Conservation (phyloP, 768 basidiomycete species). For the Neoboletus subvelutipes region DNA sequence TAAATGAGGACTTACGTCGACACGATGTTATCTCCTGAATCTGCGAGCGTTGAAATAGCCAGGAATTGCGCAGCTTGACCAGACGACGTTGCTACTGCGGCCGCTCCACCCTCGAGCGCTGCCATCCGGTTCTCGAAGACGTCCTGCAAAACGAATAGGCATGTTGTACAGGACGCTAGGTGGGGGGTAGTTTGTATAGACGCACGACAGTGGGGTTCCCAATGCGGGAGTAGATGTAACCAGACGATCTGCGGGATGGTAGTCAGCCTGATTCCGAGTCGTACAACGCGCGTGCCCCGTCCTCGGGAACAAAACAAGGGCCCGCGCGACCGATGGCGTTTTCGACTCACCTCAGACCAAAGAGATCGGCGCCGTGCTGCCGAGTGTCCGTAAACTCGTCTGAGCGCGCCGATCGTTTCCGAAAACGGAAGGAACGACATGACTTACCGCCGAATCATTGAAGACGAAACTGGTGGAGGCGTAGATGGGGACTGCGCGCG, state of each 20-base stretch:
- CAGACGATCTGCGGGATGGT: conserved; percentile 33
- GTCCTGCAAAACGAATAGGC: conserved; percentile 36
- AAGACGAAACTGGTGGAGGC: conserved; percentile 56
- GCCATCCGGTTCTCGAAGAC: conserved; percentile 67
- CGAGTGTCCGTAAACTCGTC: neutral
- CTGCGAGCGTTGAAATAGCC: conserved; percentile 51
- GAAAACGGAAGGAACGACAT: neutral
- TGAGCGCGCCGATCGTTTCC: conserved; percentile 1
- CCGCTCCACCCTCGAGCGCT: conserved; percentile 60
- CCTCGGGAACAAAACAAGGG: neutral
- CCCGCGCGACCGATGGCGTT: neutral
- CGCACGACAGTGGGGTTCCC: conserved; percentile 57
- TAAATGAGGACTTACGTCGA: conserved; percentile 41
- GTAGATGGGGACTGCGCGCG: conserved; percentile 65
- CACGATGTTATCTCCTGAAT: conserved; percentile 64
- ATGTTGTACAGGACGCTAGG: neutral
- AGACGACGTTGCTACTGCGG: conserved; percentile 55
- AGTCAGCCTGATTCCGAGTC: neutral
- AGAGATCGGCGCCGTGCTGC: conserved; percentile 56
- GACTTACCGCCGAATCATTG: conserved; percentile 47
- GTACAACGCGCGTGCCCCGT: neutral
- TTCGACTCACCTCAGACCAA: conserved; percentile 40
- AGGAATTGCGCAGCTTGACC: conserved; percentile 66
- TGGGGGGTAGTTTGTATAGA: neutral
- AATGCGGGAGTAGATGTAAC: conserved; percentile 56